Percentiles rank a stretch among this genome's conserved stretches.
These are phyloP conservation scores for Papilionanthe hybrid DNA, from an alignment of 116 monocot genomes.

Conservation along the genomic window DNA sequence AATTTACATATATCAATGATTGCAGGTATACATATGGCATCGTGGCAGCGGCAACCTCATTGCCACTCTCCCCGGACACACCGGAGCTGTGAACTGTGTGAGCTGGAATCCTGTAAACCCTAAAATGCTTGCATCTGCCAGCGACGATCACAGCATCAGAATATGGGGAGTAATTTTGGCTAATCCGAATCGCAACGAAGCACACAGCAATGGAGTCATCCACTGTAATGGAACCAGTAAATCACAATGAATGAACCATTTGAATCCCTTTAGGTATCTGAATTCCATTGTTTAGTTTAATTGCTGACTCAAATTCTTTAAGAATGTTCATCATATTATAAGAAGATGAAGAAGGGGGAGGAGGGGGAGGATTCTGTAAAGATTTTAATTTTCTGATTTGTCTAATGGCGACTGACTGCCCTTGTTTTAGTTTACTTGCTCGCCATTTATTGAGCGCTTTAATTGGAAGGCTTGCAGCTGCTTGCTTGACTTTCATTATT, in stretches of 20 bases:
- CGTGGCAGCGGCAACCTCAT: constrained; percentile 53
- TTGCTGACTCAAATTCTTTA: constrained; percentile 1
- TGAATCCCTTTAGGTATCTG: background rate
- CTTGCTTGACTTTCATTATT: too few species aligned
- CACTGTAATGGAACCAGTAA: constrained; percentile 48
- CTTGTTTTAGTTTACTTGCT: background rate
- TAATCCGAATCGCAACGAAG: constrained; percentile 34
- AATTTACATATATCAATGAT: background rate
- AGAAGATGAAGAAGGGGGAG: background rate
- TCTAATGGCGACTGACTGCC: background rate
- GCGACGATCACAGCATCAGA: constrained; percentile 76
- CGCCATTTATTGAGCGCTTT: too few species aligned
- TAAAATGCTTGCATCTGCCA: constrained; percentile 88
- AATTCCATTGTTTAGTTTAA: background rate
- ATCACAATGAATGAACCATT: constrained; percentile 5
- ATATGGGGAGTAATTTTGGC: constrained; percentile 59
- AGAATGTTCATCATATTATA: background rate
- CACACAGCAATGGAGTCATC: constrained; percentile 46
- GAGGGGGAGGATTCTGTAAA: too few species aligned
- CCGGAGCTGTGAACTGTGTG: constrained; percentile 83
- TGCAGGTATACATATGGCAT: constrained; percentile 98
- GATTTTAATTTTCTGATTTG: too few species aligned
- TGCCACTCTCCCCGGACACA: constrained; percentile 58
- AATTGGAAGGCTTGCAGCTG: too few species aligned
- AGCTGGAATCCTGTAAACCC: constrained; percentile 89